Evolutionary conservation across 306 rosid genomes (phyloP), one percentile per base, ranked within the genome.

Genomic region (Fagus crenata): DNA sequence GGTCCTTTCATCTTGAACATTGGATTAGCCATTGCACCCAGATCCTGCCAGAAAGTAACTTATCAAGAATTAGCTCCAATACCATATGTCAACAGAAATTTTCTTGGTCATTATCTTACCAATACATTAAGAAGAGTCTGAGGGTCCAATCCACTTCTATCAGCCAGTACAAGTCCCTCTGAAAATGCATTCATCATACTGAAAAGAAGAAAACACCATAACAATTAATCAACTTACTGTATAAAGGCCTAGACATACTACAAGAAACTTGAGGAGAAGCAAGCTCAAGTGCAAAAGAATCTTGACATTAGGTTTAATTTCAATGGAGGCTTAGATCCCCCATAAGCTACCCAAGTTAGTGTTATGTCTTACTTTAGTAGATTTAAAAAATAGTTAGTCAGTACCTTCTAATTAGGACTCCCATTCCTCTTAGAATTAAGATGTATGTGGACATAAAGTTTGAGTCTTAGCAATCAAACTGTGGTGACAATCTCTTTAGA

Each of bases 171-270:
- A 78, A 92, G 87, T 71, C 97, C 97, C 82, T 92, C 97, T 6
- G 97, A 87, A 80, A 92, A 90, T 74, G 97, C 96, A 90, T 90
- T 90, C 89, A 92, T 90, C 93, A 92, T 83, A 75, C 96, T 92
- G 89, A 69, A 72, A 51, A 49, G 60, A 60, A 58, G 49, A 77
- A 6, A 81, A 46, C 36, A 59, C 14, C 28, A 64, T 35, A 37
- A 63, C 36, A 59, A 53, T 4, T 65, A 77, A 37, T 69, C 70
- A 39, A 31, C 1, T 13, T 22, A 63, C 3, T 1, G 2, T 14
- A 35, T 33, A 35, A 35, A 63, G 22, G 17, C 32, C 22, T 7
- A 54, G 18, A 39, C 28, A 54, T n/a, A 39, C 69, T 14, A 5
- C 22, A 8, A n/a, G 69, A 63, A 63, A 63, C 14, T 22, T 5